Evolutionary conservation across 2,329 filamentous ascomycete species (phyloP).

Genomic region (Fusarium tanahbumbuense): DNA sequence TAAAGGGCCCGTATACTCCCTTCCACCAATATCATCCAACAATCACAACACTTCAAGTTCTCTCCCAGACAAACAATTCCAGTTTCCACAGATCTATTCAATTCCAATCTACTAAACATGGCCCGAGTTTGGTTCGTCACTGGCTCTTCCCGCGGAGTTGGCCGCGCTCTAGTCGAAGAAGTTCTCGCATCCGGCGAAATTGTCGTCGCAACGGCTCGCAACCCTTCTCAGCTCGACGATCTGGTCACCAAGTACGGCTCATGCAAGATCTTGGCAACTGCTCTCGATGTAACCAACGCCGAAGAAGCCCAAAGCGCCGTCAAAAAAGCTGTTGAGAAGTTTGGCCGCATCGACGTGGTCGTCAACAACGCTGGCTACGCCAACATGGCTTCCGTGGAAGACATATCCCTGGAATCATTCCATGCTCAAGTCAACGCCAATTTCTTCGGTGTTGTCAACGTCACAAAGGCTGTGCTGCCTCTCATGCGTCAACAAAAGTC

Average conservation of each 20-base stretch:
- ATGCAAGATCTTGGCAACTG: slow-evolving; percentile 59
- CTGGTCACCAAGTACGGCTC: slow-evolving; percentile 53
- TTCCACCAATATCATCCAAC: not conserved
- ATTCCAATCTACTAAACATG: slow-evolving; percentile 25
- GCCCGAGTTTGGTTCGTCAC: slow-evolving; percentile 60
- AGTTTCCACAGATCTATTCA: no score
- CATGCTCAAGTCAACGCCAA: slow-evolving; percentile 68
- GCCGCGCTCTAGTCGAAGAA: slow-evolving; percentile 54
- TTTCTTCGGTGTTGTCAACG: slow-evolving; percentile 67
- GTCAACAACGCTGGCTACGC: slow-evolving; percentile 72
- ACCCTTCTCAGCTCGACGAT: slow-evolving; percentile 49
- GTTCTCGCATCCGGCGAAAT: slow-evolving; percentile 55
- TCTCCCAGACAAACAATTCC: no score
- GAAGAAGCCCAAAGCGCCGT: slow-evolving; percentile 58
- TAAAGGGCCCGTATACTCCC: not conserved
- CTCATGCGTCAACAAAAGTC: slow-evolving; percentile 48
- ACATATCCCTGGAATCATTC: slow-evolving; percentile 60
- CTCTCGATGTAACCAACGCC: slow-evolving; percentile 60
- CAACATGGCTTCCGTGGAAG: slow-evolving; percentile 64
- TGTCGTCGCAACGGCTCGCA: slow-evolving; percentile 60
- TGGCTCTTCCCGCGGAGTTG: slow-evolving; percentile 61
- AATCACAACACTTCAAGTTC: no score
- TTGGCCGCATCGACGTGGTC: slow-evolving; percentile 68
- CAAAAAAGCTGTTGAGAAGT: slow-evolving; percentile 55
- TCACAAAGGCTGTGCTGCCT: slow-evolving; percentile 58